Conservation (phyloP, 2,329 filamentous ascomycete genomes). For the Colletotrichum somersetense region DNA sequence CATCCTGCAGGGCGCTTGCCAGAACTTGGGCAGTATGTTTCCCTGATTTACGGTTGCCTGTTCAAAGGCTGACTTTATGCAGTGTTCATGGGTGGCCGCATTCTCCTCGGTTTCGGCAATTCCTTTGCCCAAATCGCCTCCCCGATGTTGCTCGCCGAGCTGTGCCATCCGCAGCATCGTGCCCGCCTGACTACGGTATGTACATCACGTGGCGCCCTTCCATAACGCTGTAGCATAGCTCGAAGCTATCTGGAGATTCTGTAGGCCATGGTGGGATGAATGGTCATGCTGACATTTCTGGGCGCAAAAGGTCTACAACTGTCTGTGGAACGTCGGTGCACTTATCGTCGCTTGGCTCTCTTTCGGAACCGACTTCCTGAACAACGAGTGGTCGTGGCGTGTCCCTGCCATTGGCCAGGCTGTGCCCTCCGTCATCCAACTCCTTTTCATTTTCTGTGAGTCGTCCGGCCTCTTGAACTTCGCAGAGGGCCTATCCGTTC, state of each 20-base stretch:
- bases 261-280: background rate
- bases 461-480: background rate
- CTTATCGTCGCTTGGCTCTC: conserved; percentile 62
- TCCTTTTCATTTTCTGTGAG: conserved; percentile 61
- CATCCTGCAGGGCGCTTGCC: conserved; percentile 66
- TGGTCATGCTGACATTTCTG: background rate
- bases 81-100: conserved; percentile 64
- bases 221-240: background rate
- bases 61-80: background rate
- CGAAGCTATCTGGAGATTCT: background rate
- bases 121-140: conserved; percentile 64
- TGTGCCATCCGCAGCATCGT: conserved; percentile 64
- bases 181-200: conserved; percentile 65
- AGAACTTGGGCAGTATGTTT: conserved; percentile 51
- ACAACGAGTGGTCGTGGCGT: conserved; percentile 66
- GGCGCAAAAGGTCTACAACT: conserved; percentile 52
- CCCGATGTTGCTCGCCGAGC: conserved; percentile 65
- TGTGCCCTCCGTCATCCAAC: conserved; percentile 61
- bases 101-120: conserved; percentile 70
- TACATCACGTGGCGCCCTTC: background rate
- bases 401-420: conserved; percentile 63
- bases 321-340: conserved; percentile 66
- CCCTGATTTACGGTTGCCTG: background rate
- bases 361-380: conserved; percentile 61
- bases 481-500: background rate